Evolutionary conservation across 768 basidiomycete species (phyloP).

Genomic region (Pleurotus salmoneostramineus): DNA sequence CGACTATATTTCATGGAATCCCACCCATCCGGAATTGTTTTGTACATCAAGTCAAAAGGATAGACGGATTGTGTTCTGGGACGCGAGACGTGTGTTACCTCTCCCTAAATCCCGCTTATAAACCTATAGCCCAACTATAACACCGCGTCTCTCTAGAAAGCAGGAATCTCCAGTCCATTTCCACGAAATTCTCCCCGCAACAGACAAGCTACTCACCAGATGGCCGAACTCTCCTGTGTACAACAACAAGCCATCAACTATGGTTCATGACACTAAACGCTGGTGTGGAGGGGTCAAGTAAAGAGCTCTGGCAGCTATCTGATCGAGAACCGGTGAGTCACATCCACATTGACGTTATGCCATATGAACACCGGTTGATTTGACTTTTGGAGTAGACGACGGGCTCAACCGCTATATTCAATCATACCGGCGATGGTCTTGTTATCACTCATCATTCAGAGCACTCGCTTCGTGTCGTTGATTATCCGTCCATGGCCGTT

Average conservation of each 20-base stretch:
- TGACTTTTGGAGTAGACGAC: conserved; percentile 29
- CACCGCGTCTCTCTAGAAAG: conserved; percentile 45
- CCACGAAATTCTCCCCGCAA: conserved; percentile 56
- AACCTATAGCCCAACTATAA: not conserved
- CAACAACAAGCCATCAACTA: conserved; percentile 55
- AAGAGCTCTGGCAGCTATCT: conserved; percentile 41
- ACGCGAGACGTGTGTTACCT: conserved; percentile 64
- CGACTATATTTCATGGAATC: conserved; percentile 84
- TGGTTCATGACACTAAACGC: conserved; percentile 58
- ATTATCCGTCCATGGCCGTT: conserved; percentile 58
- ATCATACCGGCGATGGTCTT: conserved; percentile 70
- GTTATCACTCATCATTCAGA: conserved; percentile 63
- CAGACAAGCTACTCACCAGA: conserved; percentile 73
- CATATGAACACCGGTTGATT: not conserved
- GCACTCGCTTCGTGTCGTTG: conserved; percentile 62
- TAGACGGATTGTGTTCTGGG: conserved; percentile 76
- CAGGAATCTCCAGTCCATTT: conserved; percentile 57
- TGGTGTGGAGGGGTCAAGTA: conserved; percentile 40
- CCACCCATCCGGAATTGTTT: conserved; percentile 79
- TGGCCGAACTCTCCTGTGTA: conserved; percentile 60
- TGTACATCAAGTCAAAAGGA: conserved; percentile 79
- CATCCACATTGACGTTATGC: not conserved
- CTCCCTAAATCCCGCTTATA: not conserved
- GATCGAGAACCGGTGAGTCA: conserved; percentile 45
- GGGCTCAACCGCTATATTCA: conserved; percentile 71